Conservation (phyloP, 2,329 filamentous ascomycete genomes). For the Malbranchea cinnamomea region DNA sequence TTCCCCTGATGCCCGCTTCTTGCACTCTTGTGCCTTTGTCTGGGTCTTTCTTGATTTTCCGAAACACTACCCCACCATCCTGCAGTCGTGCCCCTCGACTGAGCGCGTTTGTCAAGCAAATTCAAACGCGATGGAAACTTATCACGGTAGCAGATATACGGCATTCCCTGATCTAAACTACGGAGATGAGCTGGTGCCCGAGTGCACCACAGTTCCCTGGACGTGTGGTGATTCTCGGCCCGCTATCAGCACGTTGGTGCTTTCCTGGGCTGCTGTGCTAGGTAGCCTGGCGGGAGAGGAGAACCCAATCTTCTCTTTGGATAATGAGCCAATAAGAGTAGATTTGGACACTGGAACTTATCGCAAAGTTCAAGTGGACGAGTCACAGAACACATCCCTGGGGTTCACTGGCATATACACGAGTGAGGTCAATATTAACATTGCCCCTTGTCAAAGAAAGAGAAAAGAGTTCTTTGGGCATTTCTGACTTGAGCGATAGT, state of each 20-base stretch:
- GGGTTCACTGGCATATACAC: slow-evolving; percentile 16
- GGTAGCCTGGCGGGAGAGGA: slow-evolving; percentile 19
- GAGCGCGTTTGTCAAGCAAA: no score
- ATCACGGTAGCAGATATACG: slow-evolving; percentile 7
- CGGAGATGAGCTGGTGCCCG: slow-evolving; percentile 4
- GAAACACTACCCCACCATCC: no score
- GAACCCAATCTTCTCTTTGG: slow-evolving; percentile 17
- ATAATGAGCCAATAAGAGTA: slow-evolving; percentile 16
- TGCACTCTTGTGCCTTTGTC: no score
- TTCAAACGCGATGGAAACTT: no score
- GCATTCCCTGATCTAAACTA: slow-evolving; percentile 11
- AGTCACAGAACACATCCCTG: slow-evolving; percentile 5
- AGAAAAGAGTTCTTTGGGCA: neutral
- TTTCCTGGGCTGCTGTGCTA: slow-evolving; percentile 18
- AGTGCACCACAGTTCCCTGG: slow-evolving; percentile 6
- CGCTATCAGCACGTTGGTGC: slow-evolving; percentile 5
- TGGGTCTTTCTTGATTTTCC: no score
- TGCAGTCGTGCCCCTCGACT: no score
- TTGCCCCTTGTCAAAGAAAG: neutral
- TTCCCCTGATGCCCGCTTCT: no score
- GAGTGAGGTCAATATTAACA: slow-evolving; percentile 9
- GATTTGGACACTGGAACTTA: slow-evolving; percentile 12
- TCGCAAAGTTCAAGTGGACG: slow-evolving; percentile 10
- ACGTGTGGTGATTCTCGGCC: slow-evolving; percentile 2
- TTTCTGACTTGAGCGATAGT: slow-evolving; percentile 3